phyloP scores from a whole-genome alignment of 75 land plant genomes.

The Azolla pinnata region DNA sequence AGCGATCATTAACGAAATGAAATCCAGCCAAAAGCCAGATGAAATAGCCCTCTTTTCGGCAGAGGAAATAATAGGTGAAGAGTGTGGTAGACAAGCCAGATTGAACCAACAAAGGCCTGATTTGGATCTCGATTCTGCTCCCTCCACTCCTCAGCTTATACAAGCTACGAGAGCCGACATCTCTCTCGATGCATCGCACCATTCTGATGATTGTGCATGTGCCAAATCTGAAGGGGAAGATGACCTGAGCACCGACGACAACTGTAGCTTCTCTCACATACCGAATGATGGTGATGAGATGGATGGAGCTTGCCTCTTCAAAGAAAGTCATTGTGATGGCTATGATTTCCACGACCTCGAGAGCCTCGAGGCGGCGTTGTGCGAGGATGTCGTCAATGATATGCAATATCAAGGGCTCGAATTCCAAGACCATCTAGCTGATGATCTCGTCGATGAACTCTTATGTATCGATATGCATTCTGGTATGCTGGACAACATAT shows the following conservation, averaged over 20 bases:
- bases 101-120: background rate
- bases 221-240: background rate
- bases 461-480: constrained; percentile 54
- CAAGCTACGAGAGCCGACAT: constrained; percentile 19
- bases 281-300: background rate
- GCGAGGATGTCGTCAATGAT: constrained; percentile 18
- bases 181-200: constrained; percentile 22
- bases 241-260: background rate
- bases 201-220: constrained; percentile 6
- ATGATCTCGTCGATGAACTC: constrained; percentile 30
- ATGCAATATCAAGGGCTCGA: constrained; percentile 9
- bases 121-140: constrained; percentile 18
- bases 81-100: too few species aligned
- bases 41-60: too few species aligned
- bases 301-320: background rate
- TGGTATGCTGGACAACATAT: constrained; percentile 38
- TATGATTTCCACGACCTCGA: constrained; percentile 2
- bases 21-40: too few species aligned
- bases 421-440: constrained; percentile 28
- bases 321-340: background rate
- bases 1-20: too few species aligned
- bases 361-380: background rate
- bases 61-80: too few species aligned
- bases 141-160: constrained; percentile 54
- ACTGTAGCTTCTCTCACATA: background rate